Evolutionary conservation across 192 early-diverging fungal species (phyloP), one percentile per base, ranked within the genome.

Genomic region (Backusella mclennaniae): DNA sequence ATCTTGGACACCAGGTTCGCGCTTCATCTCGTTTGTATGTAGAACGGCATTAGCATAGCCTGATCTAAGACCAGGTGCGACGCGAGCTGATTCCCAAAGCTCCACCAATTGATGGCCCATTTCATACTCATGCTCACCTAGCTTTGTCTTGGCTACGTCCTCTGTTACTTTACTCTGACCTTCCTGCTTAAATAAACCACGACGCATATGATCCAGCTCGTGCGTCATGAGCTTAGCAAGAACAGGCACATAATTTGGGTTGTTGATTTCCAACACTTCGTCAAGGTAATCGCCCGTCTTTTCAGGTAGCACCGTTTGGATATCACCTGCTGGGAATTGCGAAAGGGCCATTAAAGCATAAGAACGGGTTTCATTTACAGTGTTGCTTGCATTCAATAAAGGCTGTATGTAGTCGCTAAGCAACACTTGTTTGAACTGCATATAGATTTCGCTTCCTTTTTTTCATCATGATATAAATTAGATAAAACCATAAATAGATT

Each of bases 141-240:
- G 23, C 6, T 26, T 31, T 4, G 49, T 69, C 8, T 42, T 26
- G 15, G 29, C 1, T 4, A 15, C 42, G 5, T 46, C 76, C 23
- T 69, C 63, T 4, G 59, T 2, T 39, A 26, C 42, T 12, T 67
- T 66, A 4, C 36, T 69, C 36, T 74, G 63, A 3, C 36, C 15
- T 9, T 76, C 76, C 1, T 82, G 84, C 46, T 87, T 86, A 56
- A 87, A 90, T 17, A 90, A 76, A 4, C 84, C 80, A 7, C 88
- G 84, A 1, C 81, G 78, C 88, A 90, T 84, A 69, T 85, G 77
- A 52, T 81, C 76, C 36, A 88, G 38, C n/a, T 90, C 88, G 52
- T 86, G 69, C 19, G 80, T 78, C 35, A 90, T 80, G 11, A 90
- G n/a, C 33, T 85, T 85, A 8, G 78, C 80, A 9, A 90, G 70